Percentiles rank a stretch among this genome's conserved stretches.
Evolutionary conservation across 352 stramenopile species (phyloP).

Genomic region (Phytopythium montanum): DNA sequence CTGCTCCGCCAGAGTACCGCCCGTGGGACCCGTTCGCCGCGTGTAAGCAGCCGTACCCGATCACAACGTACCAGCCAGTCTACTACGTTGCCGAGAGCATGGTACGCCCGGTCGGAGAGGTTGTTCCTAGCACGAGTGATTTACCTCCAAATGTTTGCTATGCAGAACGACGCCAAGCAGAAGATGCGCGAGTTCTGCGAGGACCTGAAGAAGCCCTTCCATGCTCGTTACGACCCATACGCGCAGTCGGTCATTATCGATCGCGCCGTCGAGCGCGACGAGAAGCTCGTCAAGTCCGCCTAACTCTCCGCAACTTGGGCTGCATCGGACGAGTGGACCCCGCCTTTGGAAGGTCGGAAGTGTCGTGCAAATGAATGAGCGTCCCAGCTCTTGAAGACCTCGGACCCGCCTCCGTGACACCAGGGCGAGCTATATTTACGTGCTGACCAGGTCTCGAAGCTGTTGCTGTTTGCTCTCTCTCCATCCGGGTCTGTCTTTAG

Average conservation of each 20-base stretch:
- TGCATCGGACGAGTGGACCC: neutral
- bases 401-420: neutral
- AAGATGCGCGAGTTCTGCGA: constrained; percentile 96
- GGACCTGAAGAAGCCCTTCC: constrained; percentile 93
- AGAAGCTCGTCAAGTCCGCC: constrained; percentile 39
- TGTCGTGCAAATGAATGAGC: neutral
- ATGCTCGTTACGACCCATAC: constrained; percentile 94
- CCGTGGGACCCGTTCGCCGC: constrained; percentile 94
- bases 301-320: neutral
- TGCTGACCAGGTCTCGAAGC: neutral
- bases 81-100: constrained; percentile 97
- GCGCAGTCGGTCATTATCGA: constrained; percentile 83
- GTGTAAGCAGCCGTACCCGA: constrained; percentile 94
- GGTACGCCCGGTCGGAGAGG: constrained; percentile 17
- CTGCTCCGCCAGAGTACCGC: constrained; percentile 83
- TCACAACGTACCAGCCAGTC: constrained; percentile 96
- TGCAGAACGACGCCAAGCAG: constrained; percentile 86
- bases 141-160: neutral
- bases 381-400: neutral
- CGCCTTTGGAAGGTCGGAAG: neutral
- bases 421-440: neutral
- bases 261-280: constrained; percentile 60
- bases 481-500: neutral
- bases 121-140: neutral
- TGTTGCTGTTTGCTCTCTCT: neutral